Evolutionary conservation across 768 basidiomycete genomes (phyloP).

Genomic region (Sarcomyxa edulis): DNA sequence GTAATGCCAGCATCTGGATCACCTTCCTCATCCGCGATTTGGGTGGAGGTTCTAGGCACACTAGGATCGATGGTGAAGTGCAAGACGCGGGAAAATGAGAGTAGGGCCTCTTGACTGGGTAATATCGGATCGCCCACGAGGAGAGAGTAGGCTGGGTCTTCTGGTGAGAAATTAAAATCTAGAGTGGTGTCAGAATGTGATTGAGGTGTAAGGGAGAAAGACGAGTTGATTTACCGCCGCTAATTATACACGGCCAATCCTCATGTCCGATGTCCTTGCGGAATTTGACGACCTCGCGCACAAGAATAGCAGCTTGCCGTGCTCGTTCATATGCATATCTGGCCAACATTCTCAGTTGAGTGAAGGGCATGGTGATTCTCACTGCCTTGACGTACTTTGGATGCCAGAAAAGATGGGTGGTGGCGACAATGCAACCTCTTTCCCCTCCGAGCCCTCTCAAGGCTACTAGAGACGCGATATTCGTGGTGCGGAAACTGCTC

Average conservation of each 20-base stretch:
- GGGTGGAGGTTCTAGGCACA: slow-evolving; percentile 24
- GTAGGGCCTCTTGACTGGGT: slow-evolving; percentile 41
- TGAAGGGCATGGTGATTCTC: neutral
- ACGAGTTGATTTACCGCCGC: slow-evolving; percentile 61
- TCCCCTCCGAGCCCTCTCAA: slow-evolving; percentile 38
- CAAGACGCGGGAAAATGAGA: slow-evolving; percentile 65
- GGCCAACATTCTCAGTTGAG: slow-evolving; percentile 1
- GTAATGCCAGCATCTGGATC: slow-evolving; percentile 73
- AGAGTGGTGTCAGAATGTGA: neutral
- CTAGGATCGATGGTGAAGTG: slow-evolving; percentile 65
- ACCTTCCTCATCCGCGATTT: slow-evolving; percentile 29
- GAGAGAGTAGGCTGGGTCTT: slow-evolving; percentile 78
- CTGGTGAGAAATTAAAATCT: slow-evolving; percentile 92
- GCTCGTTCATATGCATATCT: slow-evolving; percentile 82
- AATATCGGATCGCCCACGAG: slow-evolving; percentile 59
- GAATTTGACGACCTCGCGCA: slow-evolving; percentile 59
- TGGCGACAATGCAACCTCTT: slow-evolving; percentile 70
- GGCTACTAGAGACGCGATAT: slow-evolving; percentile 74
- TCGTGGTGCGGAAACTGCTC: slow-evolving; percentile 66
- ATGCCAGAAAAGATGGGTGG: slow-evolving; percentile 96
- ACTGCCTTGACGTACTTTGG: slow-evolving; percentile 65
- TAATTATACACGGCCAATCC: slow-evolving; percentile 76
- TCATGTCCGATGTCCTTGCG: slow-evolving; percentile 34
- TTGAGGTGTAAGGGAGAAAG: neutral
- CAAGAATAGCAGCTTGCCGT: slow-evolving; percentile 72